phyloP scores from a whole-genome alignment of 192 early-diverging fungal species.

The Lobosporangium transversale region DNA sequence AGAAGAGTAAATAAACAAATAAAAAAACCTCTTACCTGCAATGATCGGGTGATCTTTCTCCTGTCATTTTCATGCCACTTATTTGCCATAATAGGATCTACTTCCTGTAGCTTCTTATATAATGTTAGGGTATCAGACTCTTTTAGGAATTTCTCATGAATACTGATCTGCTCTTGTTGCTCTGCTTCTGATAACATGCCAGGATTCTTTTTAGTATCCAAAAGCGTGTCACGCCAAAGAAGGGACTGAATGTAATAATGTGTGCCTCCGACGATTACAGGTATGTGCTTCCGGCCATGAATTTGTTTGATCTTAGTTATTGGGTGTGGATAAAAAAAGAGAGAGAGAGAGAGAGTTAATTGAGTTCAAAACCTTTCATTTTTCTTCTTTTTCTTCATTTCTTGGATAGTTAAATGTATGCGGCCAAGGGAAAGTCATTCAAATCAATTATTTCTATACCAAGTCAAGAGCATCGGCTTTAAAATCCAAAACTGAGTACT shows the following conservation, averaged over 20 bases:
- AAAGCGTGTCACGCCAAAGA: constrained; percentile 81
- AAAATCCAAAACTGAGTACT: constrained; percentile 92
- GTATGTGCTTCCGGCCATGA: constrained; percentile 72
- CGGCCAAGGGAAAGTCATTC: no score
- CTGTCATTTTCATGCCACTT: constrained; percentile 91
- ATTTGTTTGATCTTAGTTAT: constrained; percentile 76
- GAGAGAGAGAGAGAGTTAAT: not conserved
- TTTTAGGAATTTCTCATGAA: constrained; percentile 27
- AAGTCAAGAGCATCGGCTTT: constrained; percentile 75
- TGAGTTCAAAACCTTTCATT: no score
- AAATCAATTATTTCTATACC: constrained; percentile 47
- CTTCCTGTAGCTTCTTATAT: constrained; percentile 70
- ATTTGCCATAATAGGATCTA: constrained; percentile 89
- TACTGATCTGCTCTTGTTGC: constrained; percentile 8
- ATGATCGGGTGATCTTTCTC: constrained; percentile 84
- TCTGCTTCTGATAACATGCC: constrained; percentile 22
- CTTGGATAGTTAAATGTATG: no score
- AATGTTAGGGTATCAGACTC: constrained; percentile 63
- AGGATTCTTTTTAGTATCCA: constrained; percentile 31
- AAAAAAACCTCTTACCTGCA: constrained; percentile 85
- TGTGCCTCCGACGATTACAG: constrained; percentile 95
- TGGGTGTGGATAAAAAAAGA: not conserved
- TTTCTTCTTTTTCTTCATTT: no score
- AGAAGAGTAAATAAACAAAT: no score
- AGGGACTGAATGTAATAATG: constrained; percentile 96